Evolutionary conservation across 2,329 filamentous ascomycete species (phyloP).

Genomic region (Ophiostoma fasciatum): DNA sequence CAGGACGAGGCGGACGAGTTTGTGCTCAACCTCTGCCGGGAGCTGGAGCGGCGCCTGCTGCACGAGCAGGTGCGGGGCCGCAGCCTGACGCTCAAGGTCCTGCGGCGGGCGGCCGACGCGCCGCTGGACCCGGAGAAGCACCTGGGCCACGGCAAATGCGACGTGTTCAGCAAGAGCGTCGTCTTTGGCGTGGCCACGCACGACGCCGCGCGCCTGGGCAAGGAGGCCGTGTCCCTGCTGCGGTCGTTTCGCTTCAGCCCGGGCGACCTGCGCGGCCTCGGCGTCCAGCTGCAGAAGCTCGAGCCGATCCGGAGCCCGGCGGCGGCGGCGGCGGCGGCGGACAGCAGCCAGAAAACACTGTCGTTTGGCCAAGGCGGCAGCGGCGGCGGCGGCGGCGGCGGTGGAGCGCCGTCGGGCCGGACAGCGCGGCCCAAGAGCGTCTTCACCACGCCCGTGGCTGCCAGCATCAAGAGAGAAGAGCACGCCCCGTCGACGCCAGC

Average conservation of each 20-base stretch:
- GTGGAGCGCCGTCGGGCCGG: no score
- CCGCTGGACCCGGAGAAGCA: slow-evolving; percentile 87
- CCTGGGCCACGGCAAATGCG: slow-evolving; percentile 87
- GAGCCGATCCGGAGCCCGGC: slow-evolving; percentile 50
- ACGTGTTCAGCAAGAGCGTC: slow-evolving; percentile 81
- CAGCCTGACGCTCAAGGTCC: slow-evolving; percentile 87
- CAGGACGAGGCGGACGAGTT: slow-evolving; percentile 93
- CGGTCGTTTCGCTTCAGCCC: slow-evolving; percentile 72
- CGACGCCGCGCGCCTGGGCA: slow-evolving; percentile 52
- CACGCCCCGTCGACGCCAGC: neutral
- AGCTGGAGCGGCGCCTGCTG: slow-evolving; percentile 65
- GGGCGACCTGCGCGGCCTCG: slow-evolving; percentile 83
- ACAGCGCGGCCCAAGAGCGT: no score
- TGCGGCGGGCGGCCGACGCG: slow-evolving; percentile 73
- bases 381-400: no score
- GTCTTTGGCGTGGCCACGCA: slow-evolving; percentile 76
- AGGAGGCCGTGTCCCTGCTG: slow-evolving; percentile 74
- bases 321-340: slow-evolving; percentile 32
- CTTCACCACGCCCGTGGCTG: no score
- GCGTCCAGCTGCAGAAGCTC: slow-evolving; percentile 85
- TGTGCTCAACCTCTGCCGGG: slow-evolving; percentile 66
- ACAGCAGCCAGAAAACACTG: slow-evolving; percentile 67
- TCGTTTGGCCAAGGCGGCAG: no score
- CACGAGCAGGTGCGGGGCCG: slow-evolving; percentile 77
- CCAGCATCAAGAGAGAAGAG: slow-evolving; percentile 21